phyloP scores from a whole-genome alignment of 1,284 basidiomycete genomes.

The Farysia itapuensis region DNA sequence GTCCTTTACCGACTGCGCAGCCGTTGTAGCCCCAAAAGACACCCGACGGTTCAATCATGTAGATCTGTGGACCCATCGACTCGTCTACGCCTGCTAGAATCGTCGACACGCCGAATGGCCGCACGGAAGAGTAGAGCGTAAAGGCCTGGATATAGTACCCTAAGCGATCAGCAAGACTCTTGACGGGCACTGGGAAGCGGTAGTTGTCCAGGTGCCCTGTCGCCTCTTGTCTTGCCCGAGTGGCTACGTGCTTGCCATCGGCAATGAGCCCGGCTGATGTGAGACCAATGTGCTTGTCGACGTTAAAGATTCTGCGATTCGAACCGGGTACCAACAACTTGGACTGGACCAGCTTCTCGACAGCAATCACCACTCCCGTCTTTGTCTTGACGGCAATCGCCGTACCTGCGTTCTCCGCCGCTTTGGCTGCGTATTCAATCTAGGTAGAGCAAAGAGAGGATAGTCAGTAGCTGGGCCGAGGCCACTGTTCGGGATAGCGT shows the following conservation, averaged over 20 bases:
- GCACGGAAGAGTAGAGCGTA: slow-evolving; percentile 95
- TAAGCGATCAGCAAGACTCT: slow-evolving; percentile 81
- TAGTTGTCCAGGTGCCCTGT: slow-evolving; percentile 75
- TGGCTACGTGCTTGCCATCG: slow-evolving; percentile 86
- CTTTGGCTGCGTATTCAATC: slow-evolving; percentile 98
- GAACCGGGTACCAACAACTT: slow-evolving; percentile 91
- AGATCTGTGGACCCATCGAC: slow-evolving; percentile 71
- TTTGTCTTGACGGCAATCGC: slow-evolving; percentile 78
- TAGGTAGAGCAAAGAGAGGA: slow-evolving; percentile 4
- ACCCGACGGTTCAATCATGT: slow-evolving; percentile 92
- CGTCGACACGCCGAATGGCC: slow-evolving; percentile 92
- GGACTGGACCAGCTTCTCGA: slow-evolving; percentile 96
- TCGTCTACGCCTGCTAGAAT: slow-evolving; percentile 89
- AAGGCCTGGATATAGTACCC: slow-evolving; percentile 90
- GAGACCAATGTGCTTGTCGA: slow-evolving; percentile 90
- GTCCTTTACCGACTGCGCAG: slow-evolving; percentile 87
- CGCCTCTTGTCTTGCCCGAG: slow-evolving; percentile 83
- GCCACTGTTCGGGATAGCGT: too few species aligned
- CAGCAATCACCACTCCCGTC: slow-evolving; percentile 84
- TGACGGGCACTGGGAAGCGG: slow-evolving; percentile 75
- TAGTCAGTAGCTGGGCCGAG: too few species aligned
- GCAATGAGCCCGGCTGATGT: slow-evolving; percentile 82
- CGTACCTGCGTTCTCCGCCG: slow-evolving; percentile 93
- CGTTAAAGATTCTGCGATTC: slow-evolving; percentile 87
- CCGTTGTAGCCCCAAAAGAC: slow-evolving; percentile 71